A percentile compares a stretch with the other conserved stretches of the same genome.
phyloP scores from a whole-genome alignment of 768 basidiomycete species.

The Tricholoma saponaceum region DNA sequence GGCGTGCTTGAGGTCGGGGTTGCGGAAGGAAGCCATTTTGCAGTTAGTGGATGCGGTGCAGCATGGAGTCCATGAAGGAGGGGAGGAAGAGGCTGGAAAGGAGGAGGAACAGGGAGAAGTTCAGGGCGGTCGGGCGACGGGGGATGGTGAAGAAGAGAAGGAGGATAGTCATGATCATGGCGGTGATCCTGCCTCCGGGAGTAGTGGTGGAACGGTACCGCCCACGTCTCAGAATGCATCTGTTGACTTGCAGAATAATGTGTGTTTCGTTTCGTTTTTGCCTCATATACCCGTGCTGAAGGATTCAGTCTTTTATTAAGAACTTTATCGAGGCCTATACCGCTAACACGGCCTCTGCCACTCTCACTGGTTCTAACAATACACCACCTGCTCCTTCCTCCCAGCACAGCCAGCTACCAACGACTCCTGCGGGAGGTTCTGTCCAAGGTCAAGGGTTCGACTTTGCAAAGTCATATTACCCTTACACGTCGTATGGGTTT shows the following conservation, averaged over 20 bases:
- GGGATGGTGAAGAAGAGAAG: conserved; percentile 18
- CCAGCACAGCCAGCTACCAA: neutral
- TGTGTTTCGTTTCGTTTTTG: conserved; percentile 7
- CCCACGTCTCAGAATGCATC: neutral
- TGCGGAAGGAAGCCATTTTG: conserved; percentile 60
- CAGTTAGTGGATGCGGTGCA: conserved; percentile 57
- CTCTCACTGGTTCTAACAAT: neutral
- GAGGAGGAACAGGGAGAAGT: conserved; percentile 18
- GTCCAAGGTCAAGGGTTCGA: neutral
- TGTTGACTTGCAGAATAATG: conserved; percentile 5
- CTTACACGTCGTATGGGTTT: conserved; percentile 1
- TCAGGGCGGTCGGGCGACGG: neutral
- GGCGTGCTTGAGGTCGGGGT: conserved; percentile 51
- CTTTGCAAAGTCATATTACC: neutral
- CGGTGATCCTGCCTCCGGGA: neutral
- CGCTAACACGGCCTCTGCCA: neutral
- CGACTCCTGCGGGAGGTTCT: neutral
- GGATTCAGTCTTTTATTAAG: conserved; percentile 23
- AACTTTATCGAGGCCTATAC: conserved; percentile 47
- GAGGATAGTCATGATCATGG: neutral
- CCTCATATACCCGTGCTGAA: conserved; percentile 3
- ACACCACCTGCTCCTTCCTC: neutral
- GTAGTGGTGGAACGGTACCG: neutral
- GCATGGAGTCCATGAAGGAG: conserved; percentile 40
- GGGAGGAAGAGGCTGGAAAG: conserved; percentile 21